Evolutionary conservation across 129 eudicot genomes (phyloP).

Genomic region (Saussurea involucrata): DNA sequence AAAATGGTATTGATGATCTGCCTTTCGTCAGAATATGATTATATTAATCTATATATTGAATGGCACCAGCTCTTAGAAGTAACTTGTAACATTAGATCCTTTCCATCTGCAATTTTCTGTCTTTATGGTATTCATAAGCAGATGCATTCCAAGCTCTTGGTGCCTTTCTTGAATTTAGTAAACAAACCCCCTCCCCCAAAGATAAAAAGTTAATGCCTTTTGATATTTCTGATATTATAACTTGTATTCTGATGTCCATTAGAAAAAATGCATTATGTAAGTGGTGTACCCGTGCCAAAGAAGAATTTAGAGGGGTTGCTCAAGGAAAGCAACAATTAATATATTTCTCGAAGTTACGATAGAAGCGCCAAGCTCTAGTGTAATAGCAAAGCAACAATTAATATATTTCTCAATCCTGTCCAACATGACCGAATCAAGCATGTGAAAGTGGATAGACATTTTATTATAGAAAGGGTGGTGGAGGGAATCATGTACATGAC

Average conservation of each 20-base stretch:
- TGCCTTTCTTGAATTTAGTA: background rate
- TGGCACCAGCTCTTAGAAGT: background rate
- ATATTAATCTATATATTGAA: background rate
- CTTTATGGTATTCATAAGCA: background rate
- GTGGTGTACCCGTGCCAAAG: background rate
- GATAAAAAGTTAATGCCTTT: conserved; percentile 1
- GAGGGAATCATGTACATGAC: background rate
- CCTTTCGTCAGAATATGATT: background rate
- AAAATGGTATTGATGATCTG: conserved; percentile 70
- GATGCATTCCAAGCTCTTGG: background rate
- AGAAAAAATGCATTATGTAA: background rate
- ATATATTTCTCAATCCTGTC: background rate
- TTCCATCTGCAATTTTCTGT: background rate
- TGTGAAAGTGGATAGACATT: background rate
- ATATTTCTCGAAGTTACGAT: background rate
- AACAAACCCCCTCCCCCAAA: background rate
- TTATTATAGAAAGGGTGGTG: background rate
- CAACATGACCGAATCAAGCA: background rate
- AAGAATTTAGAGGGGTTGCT: too few species aligned
- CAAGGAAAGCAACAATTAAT: too few species aligned
- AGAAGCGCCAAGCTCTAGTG: background rate
- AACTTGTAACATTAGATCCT: background rate
- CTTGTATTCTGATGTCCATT: background rate
- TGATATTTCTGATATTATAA: background rate
- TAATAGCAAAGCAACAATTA: background rate